Evolutionary conservation across 331 rosid genomes (phyloP).

Genomic region (Malus hybrid): DNA sequence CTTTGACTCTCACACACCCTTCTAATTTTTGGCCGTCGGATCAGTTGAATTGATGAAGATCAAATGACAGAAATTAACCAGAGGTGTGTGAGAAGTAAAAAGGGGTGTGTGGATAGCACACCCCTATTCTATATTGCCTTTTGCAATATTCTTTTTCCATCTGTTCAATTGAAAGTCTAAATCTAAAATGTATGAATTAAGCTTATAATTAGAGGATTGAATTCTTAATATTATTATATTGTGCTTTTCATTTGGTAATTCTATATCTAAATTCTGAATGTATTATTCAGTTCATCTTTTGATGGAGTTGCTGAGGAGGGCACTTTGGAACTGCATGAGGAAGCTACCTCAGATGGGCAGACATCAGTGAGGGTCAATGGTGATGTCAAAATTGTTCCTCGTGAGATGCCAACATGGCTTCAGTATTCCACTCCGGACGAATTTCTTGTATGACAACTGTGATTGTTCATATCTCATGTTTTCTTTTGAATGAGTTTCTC

Average conservation of each 20-base stretch:
- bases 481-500: slow-evolving; percentile 6
- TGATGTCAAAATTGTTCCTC: slow-evolving; percentile 37
- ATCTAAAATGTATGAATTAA: not conserved
- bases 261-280: not conserved
- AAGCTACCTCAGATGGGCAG: slow-evolving; percentile 44
- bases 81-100: too few species aligned
- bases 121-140: not conserved
- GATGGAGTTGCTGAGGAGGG: slow-evolving; percentile 81
- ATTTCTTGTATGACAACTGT: slow-evolving; percentile 70
- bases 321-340: slow-evolving; percentile 47
- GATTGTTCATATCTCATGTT: slow-evolving; percentile 13
- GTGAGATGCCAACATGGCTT: slow-evolving; percentile 90
- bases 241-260: not conserved
- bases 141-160: not conserved
- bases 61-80: too few species aligned
- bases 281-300: slow-evolving; percentile 59
- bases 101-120: too few species aligned
- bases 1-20: too few species aligned
- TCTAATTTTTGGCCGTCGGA: too few species aligned
- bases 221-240: not conserved
- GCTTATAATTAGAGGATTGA: not conserved
- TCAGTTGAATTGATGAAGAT: too few species aligned
- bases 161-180: not conserved
- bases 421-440: slow-evolving; percentile 91
- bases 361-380: slow-evolving; percentile 38